Evolutionary conservation across 805 yeast genomes (phyloP).

Genomic region (Pichia occidentalis): DNA sequence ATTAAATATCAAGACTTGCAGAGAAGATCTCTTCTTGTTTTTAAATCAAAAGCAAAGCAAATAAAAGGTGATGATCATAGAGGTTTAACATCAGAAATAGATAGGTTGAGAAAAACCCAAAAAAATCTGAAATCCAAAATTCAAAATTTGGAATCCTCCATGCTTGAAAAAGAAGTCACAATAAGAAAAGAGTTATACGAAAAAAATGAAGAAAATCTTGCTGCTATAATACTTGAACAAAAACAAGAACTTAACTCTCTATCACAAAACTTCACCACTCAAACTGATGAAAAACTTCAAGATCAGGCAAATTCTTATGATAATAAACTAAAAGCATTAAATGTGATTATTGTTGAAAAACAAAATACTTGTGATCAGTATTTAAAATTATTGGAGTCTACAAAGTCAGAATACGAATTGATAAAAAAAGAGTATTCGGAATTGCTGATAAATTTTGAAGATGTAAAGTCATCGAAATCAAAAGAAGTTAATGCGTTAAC

Average conservation of each 20-base stretch:
- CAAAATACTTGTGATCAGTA: slow-evolving; percentile 9
- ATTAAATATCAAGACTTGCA: slow-evolving; percentile 24
- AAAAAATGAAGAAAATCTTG: slow-evolving; percentile 31
- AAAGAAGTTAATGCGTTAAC: slow-evolving; percentile 1
- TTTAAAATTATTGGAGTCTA: background rate
- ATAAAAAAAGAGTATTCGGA: slow-evolving; percentile 1
- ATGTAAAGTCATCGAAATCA: background rate
- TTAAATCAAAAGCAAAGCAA: background rate
- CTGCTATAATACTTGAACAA: slow-evolving; percentile 33
- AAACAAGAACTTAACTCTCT: slow-evolving; percentile 28
- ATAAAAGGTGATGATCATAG: slow-evolving; percentile 10
- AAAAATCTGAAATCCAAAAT: slow-evolving; percentile 19
- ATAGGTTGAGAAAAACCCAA: slow-evolving; percentile 22
- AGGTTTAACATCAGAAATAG: slow-evolving; percentile 24
- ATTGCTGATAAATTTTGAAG: slow-evolving; percentile 2
- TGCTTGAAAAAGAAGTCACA: slow-evolving; percentile 25
- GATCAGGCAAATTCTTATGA: slow-evolving; percentile 31
- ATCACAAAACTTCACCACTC: slow-evolving; percentile 20
- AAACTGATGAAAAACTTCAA: slow-evolving; percentile 28
- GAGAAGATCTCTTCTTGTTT: slow-evolving; percentile 14
- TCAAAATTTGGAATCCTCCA: slow-evolving; percentile 21
- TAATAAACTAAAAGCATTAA: slow-evolving; percentile 18
- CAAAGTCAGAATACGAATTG: slow-evolving; percentile 2
- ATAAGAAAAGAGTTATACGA: slow-evolving; percentile 26
- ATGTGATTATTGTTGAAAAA: background rate